These are phyloP conservation scores for Orbilia quercus DNA, from an alignment of 2,329 filamentous ascomycete genomes.

Conservation along the genomic window DNA sequence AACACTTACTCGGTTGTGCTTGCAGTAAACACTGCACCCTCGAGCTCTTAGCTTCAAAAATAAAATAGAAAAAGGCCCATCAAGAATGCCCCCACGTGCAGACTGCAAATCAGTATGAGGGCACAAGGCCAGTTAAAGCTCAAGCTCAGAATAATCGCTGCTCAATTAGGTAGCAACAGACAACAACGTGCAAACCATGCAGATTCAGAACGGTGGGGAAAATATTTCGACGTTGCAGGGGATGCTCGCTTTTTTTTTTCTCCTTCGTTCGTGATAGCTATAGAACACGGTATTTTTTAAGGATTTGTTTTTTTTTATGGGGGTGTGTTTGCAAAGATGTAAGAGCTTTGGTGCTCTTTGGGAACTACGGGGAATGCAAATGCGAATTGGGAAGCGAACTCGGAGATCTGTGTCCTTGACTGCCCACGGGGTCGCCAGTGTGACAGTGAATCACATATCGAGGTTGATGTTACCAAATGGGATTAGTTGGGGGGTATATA, in stretches of 20 bases:
- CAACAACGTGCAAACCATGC: constrained; percentile 51
- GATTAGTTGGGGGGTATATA: constrained; percentile 44
- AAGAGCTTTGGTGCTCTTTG: constrained; percentile 2
- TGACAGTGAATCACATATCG: constrained; percentile 26
- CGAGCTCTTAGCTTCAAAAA: constrained; percentile 37
- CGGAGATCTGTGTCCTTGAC: constrained; percentile 29
- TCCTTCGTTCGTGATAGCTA: too few relatives aligned
- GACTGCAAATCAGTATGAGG: constrained; percentile 21
- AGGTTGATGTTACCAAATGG: constrained; percentile 47
- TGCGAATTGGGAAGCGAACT: constrained; percentile 40
- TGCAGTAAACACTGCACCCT: constrained; percentile 24
- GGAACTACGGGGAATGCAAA: constrained; percentile 39
- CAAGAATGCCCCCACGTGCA: constrained; percentile 31
- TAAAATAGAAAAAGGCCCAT: constrained; percentile 10
- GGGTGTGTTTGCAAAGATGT: background rate
- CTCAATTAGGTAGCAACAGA: constrained; percentile 51
- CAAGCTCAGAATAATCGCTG: constrained; percentile 22
- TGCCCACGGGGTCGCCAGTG: constrained; percentile 23
- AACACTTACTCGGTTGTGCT: constrained; percentile 13
- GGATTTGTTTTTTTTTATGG: constrained; percentile 5
- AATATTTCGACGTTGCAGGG: constrained; percentile 27
- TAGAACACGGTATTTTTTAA: constrained; percentile 30
- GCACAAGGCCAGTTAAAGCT: constrained; percentile 11
- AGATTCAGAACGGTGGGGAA: constrained; percentile 21
- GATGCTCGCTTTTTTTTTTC: background rate